Conservation (phyloP, 371 early-diverging fungal species). For the Rhizomucor pusillus region DNA sequence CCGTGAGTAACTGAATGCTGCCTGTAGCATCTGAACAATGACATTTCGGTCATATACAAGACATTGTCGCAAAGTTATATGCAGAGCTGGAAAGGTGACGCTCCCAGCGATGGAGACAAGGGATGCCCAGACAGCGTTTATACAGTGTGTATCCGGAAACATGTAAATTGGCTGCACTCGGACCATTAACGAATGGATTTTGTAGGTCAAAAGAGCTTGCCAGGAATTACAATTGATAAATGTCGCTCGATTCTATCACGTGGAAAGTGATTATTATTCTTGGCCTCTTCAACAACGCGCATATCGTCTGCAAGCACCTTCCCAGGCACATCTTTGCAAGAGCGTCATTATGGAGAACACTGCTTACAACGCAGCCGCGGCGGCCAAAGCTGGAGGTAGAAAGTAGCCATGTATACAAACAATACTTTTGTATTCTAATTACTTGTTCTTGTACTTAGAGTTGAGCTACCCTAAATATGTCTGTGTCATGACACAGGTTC, state of each 20-base stretch:
- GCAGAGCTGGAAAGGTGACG: background rate
- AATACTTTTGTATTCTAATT: background rate
- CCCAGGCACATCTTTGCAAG: conserved; percentile 76
- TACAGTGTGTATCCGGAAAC: too few species aligned
- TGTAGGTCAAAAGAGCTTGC: conserved; percentile 39
- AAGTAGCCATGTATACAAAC: background rate
- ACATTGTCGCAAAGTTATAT: conserved; percentile 1
- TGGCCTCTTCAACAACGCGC: conserved; percentile 75
- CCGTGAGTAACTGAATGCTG: too few species aligned
- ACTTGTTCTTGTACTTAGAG: conserved; percentile 9
- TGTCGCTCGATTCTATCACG: conserved; percentile 50
- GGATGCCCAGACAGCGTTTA: conserved; percentile 11
- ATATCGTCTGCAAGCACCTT: conserved; percentile 65
- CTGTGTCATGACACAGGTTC: conserved; percentile 62
- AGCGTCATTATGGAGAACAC: conserved; percentile 76
- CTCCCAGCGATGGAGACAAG: conserved; percentile 1
- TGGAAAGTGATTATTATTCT: conserved; percentile 68
- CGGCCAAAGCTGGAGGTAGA: background rate
- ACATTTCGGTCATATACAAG: conserved; percentile 4
- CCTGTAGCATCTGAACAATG: background rate
- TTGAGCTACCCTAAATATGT: conserved; percentile 39
- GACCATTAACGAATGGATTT: too few species aligned
- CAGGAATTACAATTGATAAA: conserved; percentile 19
- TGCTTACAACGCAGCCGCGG: conserved; percentile 6
- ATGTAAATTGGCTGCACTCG: too few species aligned